phyloP scores from a whole-genome alignment of 179 eudicot genomes.

The Heliamphora pulchella region DNA sequence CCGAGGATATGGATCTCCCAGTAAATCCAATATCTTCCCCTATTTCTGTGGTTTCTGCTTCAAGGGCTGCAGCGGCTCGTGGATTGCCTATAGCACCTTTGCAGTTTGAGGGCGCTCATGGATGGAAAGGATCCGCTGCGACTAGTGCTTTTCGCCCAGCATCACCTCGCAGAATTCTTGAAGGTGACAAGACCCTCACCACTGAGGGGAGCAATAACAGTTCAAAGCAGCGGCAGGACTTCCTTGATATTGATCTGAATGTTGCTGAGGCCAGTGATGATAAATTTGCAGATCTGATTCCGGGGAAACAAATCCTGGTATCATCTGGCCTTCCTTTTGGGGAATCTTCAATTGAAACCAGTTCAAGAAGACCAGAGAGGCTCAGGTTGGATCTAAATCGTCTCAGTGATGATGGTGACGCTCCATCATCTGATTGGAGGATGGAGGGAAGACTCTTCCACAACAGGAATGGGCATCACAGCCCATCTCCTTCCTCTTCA shows the following conservation, averaged over 20 bases:
- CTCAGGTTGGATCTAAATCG: slow-evolving; percentile 62
- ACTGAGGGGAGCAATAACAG: slow-evolving; percentile 38
- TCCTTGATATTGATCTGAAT: slow-evolving; percentile 67
- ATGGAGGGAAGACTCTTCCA: slow-evolving; percentile 24
- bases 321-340: slow-evolving; percentile 37
- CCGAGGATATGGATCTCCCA: slow-evolving; percentile 44
- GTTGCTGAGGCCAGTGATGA: slow-evolving; percentile 51
- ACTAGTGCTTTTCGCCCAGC: slow-evolving; percentile 90
- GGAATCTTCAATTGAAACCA: slow-evolving; percentile 47
- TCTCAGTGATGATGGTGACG: slow-evolving; percentile 51
- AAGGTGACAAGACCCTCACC: slow-evolving; percentile 39
- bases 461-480: slow-evolving; percentile 28
- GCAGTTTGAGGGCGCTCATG: slow-evolving; percentile 71
- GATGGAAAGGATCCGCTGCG: slow-evolving; percentile 90
- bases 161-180: slow-evolving; percentile 50
- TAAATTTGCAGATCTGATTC: slow-evolving; percentile 23
- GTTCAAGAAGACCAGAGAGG: slow-evolving; percentile 40
- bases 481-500: slow-evolving; percentile 57
- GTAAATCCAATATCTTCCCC: slow-evolving; percentile 34
- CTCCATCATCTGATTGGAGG: slow-evolving; percentile 36
- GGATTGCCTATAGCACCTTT: slow-evolving; percentile 53
- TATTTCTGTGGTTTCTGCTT: slow-evolving; percentile 60
- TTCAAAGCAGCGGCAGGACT: slow-evolving; percentile 46
- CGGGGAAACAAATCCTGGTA: slow-evolving; percentile 22
- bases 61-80: slow-evolving; percentile 57